Base-by-base conservation (phyloP, 495 filamentous ascomycete species). In the Daldinia concentrica region DNA sequence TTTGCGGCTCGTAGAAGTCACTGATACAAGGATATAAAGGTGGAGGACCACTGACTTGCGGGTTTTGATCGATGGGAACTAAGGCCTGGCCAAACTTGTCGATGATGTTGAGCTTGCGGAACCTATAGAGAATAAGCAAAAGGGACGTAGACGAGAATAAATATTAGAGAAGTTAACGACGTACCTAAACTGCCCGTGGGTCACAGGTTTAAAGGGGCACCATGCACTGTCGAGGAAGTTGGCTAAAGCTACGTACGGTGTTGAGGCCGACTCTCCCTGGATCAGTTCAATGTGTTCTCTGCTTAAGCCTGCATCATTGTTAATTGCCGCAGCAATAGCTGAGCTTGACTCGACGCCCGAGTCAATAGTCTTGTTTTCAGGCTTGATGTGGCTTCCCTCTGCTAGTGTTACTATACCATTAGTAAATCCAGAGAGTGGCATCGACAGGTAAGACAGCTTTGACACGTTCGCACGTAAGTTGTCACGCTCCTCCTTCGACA, bases 31-130 rank as follows among this genome's bases (percentile, higher is more conserved):
- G 77, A 32, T 79, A 80, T 4, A 82, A 71, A 4, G 73, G 71
- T 15, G 58, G 56, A 19, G 74, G 67, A 0, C 73, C 76, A 34
- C 79, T 77, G 0, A 78, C 77, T 57, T 39, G 6, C 1, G 55
- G 59, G 9, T 48, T 48, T 24, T 48, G 43, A 9, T 82, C 76
- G 14, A 83, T 79, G 9, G 77, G 51, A 1, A 50, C 39, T 15
- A 72, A 9, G 29, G 15, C 17, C 26, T 72, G 69, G n/a, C 69
- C 79, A 62, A 83, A 84, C 36, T 82, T 83, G 62, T 85, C 82
- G 17, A 84, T 73, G 52, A 85, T 80, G 65, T 86, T 86, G n/a
- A 88, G 66, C 24, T 79, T 80, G 1, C 73, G 74, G 66, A 88
- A 83, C 5, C 43, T 48, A 11, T 22, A 12, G 9, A 48, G 9